Conservation (phyloP, 129 eudicot species). For the Artemisia tridentata region DNA sequence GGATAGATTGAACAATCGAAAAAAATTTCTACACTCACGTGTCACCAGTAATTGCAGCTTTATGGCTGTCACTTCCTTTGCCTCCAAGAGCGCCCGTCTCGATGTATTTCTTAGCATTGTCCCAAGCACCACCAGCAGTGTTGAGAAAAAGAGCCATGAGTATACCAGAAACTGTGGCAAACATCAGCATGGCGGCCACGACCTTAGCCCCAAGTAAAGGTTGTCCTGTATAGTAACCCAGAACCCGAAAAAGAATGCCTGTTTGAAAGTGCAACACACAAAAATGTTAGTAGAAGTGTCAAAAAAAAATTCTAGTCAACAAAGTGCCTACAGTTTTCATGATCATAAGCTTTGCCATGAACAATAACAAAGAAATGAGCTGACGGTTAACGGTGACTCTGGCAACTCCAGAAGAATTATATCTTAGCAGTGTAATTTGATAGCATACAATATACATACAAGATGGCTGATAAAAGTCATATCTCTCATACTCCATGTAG, state of each 20-base stretch:
- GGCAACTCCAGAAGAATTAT: background rate
- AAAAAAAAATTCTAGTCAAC: background rate
- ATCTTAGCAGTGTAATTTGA: too few relatives aligned
- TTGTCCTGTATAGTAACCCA: slow-evolving; percentile 93
- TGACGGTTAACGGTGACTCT: background rate
- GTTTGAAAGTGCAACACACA: slow-evolving; percentile 10
- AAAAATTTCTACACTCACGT: slow-evolving; percentile 59
- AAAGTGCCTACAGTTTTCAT: slow-evolving; percentile 2
- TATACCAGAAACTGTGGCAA: slow-evolving; percentile 95
- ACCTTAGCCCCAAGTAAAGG: slow-evolving; percentile 96
- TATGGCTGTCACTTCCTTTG: slow-evolving; percentile 96
- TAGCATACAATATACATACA: background rate
- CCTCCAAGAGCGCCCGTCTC: slow-evolving; percentile 98
- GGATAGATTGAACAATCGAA: background rate
- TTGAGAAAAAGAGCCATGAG: slow-evolving; percentile 98
- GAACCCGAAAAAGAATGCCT: slow-evolving; percentile 82
- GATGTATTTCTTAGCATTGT: slow-evolving; percentile 94
- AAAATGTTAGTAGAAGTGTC: background rate
- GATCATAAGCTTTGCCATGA: slow-evolving; percentile 3
- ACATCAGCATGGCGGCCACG: slow-evolving; percentile 93
- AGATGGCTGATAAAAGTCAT: too few relatives aligned
- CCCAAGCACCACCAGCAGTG: slow-evolving; percentile 99
- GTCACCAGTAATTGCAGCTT: slow-evolving; percentile 97
- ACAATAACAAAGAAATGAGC: slow-evolving; percentile 1
- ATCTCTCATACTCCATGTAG: too few relatives aligned